Base-by-base conservation (phyloP, 2,329 filamentous ascomycete genomes). In the Colletotrichum limetticola region DNA sequence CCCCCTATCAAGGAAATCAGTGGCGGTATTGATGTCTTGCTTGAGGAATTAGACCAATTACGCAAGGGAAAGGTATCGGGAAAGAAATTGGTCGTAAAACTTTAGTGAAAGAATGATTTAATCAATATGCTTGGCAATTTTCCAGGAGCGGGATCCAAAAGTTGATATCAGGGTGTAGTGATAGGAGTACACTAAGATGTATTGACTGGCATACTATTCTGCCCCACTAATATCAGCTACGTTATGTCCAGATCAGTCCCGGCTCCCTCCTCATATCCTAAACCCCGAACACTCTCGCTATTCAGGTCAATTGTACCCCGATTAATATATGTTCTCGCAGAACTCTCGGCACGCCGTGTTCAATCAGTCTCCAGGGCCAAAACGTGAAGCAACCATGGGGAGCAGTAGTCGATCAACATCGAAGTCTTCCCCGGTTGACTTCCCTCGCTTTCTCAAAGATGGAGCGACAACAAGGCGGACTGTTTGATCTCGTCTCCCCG, bases 31-130 rank as follows among this genome's bases (percentile, higher is more conserved):
- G 74, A 77, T 6, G 72, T 60, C 2, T 62, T 78, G 16, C 32
- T 63, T 11, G 71, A 53, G 1, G 77, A 75, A 4, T 26, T 79
- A 35, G 75, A 75, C 30, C 65, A 71, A 55, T 61, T 79, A 8
- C 74, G 77, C 11, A 26, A 68, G 22, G 74, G 74, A 6, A 76
- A 78, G 60, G 77, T 78, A 1, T 76, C 76, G 1, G 77, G 77
- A 2, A 64, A 52, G 22, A 79, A 79, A 60, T 53, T 78, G 14
- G 76, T 76, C 12, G 74, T 75, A 24, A 76, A 59, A 14, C 55
- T 72, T 32, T 58, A 22, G 37, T 19, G 59, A 2, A 19, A 26
- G 7, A n/a, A 22, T 16, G 3, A 9, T 22, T 22, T 22, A 22
- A 22, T 22, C 22, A 22, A 22, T 22, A 22, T 22, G 22, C 22